Percentiles rank a stretch among this genome's conserved stretches.
phyloP scores from a whole-genome alignment of 805 yeast genomes.

The Zygosaccharomyces lentus region DNA sequence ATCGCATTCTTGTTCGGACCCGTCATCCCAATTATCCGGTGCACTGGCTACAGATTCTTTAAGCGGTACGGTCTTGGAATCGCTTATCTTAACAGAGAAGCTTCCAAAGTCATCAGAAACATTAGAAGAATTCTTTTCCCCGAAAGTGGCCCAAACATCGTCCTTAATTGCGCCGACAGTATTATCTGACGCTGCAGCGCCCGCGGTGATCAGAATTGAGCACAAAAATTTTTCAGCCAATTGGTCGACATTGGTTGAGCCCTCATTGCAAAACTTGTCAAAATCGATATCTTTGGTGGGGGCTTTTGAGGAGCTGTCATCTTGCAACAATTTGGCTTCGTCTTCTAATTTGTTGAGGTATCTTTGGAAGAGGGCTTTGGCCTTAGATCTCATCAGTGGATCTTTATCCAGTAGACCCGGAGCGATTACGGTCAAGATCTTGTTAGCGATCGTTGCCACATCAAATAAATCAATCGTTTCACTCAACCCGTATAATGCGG shows the following conservation, averaged over 20 bases:
- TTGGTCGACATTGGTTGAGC: slow-evolving; percentile 11
- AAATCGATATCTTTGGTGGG: slow-evolving; percentile 21
- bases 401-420: slow-evolving; percentile 77
- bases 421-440: slow-evolving; percentile 78
- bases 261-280: slow-evolving; percentile 17
- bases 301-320: slow-evolving; percentile 6
- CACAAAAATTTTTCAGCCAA: slow-evolving; percentile 22
- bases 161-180: slow-evolving; percentile 21
- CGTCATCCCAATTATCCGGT: neutral
- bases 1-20: neutral
- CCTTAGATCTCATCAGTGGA: slow-evolving; percentile 63
- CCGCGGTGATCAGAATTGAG: slow-evolving; percentile 17
- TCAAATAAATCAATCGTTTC: slow-evolving; percentile 60
- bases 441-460: slow-evolving; percentile 72
- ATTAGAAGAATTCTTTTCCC: slow-evolving; percentile 7
- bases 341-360: slow-evolving; percentile 52
- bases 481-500: slow-evolving; percentile 71
- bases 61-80: neutral
- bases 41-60: neutral
- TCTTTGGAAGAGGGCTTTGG: slow-evolving; percentile 59
- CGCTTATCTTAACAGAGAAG: neutral
- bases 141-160: slow-evolving; percentile 32
- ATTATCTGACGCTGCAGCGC: neutral
- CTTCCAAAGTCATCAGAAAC: slow-evolving; percentile 1
- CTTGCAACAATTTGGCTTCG: slow-evolving; percentile 37